A percentile compares a stretch with the other conserved stretches of the same genome.
Conservation (phyloP, 2,329 filamentous ascomycete genomes). For the Diplodia mutila region DNA sequence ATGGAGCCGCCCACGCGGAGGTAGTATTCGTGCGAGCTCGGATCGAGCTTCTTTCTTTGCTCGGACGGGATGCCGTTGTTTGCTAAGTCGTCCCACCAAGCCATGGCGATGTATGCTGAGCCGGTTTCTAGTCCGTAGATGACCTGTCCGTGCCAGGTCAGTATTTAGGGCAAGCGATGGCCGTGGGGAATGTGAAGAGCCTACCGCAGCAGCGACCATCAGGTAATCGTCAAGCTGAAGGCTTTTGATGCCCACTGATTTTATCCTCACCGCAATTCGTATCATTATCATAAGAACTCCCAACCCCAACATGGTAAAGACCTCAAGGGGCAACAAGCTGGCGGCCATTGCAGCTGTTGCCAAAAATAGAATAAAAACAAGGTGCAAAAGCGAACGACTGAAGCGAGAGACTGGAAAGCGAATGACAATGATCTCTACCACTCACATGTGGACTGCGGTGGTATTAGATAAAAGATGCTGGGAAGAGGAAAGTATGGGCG, state of each 20-base stretch:
- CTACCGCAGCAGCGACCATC: constrained; percentile 31
- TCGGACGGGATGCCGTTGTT: constrained; percentile 61
- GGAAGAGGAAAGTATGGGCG: neutral
- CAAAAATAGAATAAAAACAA: neutral
- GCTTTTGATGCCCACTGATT: constrained; percentile 28
- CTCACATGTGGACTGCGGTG: neutral
- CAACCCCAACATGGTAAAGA: constrained; percentile 29
- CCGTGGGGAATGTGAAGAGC: neutral
- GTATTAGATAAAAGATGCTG: neutral
- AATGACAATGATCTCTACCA: neutral
- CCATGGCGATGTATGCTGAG: constrained; percentile 57
- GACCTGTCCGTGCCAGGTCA: constrained; percentile 40
- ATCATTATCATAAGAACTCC: constrained; percentile 29
- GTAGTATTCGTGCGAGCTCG: constrained; percentile 51
- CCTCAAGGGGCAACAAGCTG: constrained; percentile 20
- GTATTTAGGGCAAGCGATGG: neutral
- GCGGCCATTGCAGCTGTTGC: neutral
- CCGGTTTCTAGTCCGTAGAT: constrained; percentile 57
- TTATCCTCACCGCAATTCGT: constrained; percentile 29
- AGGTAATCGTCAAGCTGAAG: constrained; percentile 31
- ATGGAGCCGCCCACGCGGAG: constrained; percentile 57
- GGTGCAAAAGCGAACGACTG: neutral
- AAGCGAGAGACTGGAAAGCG: neutral
- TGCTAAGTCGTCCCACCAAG: constrained; percentile 56
- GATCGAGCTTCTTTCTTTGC: constrained; percentile 52